Percentiles rank a stretch among this genome's conserved stretches.
phyloP scores from a whole-genome alignment of 257 asterid species.

The Plantago major region DNA sequence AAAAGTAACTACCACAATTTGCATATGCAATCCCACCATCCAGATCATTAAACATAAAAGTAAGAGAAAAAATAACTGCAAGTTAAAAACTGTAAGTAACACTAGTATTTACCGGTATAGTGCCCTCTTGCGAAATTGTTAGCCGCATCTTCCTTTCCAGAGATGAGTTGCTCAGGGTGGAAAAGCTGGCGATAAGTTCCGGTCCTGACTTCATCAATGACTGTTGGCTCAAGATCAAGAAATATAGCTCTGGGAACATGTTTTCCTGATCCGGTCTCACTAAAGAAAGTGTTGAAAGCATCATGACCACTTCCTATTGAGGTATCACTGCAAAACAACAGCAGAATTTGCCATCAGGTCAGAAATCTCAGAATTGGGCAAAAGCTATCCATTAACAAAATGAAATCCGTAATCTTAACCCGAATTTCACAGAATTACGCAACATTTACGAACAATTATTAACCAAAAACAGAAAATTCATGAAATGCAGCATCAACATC shows the following conservation, averaged over 20 bases:
- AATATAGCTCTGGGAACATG: constrained; percentile 48
- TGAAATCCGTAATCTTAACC: too few relatives aligned
- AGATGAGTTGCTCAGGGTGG: constrained; percentile 51
- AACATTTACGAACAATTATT: too few relatives aligned
- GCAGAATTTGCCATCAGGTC: constrained; percentile 7
- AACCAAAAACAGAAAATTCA: too few relatives aligned
- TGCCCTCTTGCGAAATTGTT: constrained; percentile 48
- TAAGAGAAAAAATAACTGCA: background rate
- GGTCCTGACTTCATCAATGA: constrained; percentile 43
- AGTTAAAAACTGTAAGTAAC: too few relatives aligned
- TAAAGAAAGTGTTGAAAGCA: constrained; percentile 51
- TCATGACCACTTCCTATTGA: constrained; percentile 37
- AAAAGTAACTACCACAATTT: background rate
- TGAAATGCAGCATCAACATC: too few relatives aligned
- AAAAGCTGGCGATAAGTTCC: constrained; percentile 47
- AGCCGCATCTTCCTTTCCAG: constrained; percentile 53
- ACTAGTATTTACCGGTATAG: constrained; percentile 33
- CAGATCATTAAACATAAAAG: too few relatives aligned
- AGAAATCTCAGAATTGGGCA: background rate
- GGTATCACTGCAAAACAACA: constrained; percentile 32
- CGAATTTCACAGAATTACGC: too few relatives aligned
- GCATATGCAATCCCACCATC: constrained; percentile 6
- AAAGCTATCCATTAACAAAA: too few relatives aligned
- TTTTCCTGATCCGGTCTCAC: constrained; percentile 49
- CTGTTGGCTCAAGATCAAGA: constrained; percentile 50